phyloP scores from a whole-genome alignment of 2,329 filamentous ascomycete genomes.

The Pestalotiopsis sp. region DNA sequence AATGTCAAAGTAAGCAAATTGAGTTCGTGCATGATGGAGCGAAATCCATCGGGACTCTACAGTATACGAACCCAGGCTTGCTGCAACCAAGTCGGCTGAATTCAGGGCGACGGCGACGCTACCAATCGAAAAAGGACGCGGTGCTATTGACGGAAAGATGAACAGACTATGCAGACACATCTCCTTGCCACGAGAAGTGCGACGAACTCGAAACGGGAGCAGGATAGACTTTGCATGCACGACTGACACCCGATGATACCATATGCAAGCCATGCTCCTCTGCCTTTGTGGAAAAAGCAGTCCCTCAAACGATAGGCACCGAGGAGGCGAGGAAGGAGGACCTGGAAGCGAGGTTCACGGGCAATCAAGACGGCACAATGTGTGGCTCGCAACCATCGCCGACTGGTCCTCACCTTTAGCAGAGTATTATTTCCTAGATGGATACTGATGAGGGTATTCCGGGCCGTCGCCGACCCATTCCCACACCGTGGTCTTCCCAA shows the following conservation, averaged over 20 bases:
- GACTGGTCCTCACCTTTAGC: not conserved
- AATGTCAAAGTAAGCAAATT: not conserved
- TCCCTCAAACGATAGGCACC: not conserved
- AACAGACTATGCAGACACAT: not conserved
- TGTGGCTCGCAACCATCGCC: not conserved
- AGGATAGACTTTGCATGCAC: not conserved
- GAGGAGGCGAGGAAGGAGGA: not conserved
- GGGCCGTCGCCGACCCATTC: constrained; percentile 2
- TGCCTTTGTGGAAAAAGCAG: not conserved
- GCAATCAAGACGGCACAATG: not conserved
- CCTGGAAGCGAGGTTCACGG: not conserved
- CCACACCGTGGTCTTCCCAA: not conserved
- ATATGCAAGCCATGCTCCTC: not conserved
- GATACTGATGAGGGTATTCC: not conserved
- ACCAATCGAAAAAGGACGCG: not conserved
- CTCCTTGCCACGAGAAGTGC: not conserved
- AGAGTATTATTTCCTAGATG: not conserved
- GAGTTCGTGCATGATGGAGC: not conserved
- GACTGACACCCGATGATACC: not conserved
- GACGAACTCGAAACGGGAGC: not conserved
- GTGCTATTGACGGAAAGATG: not conserved
- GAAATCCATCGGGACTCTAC: not conserved
- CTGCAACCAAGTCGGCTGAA: not conserved
- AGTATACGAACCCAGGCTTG: not conserved
- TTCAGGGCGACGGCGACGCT: not conserved